A percentile compares a stretch with the other conserved stretches of the same genome.
Evolutionary conservation across 139 green algal species (phyloP).

Genomic region (Coelastrella sp.): DNA sequence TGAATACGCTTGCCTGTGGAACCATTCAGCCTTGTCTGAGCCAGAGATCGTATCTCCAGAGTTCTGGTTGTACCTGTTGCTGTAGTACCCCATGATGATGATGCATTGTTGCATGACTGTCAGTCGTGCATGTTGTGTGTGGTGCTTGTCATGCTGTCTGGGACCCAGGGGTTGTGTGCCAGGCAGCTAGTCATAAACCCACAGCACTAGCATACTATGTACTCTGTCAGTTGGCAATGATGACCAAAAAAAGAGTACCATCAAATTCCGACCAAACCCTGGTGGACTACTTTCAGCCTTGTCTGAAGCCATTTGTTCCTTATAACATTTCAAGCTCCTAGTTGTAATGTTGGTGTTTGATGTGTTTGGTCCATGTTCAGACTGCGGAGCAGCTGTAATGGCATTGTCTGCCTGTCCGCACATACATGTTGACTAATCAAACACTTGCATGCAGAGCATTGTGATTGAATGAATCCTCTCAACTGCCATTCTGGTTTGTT

Average conservation of each 20-base stretch:
- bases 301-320: conserved; percentile 35
- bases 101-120: background rate
- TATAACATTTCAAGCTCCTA: background rate
- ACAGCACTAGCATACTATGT: background rate
- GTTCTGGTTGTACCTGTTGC: background rate
- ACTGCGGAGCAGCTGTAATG: too few species aligned
- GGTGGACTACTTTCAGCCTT: conserved; percentile 43
- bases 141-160: background rate
- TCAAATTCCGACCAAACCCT: conserved; percentile 43
- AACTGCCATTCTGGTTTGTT: background rate
- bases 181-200: too few species aligned
- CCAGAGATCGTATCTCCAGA: background rate
- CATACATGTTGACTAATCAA: background rate
- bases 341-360: background rate
- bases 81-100: too few species aligned
- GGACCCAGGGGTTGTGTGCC: background rate
- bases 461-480: background rate
- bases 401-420: too few species aligned
- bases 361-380: background rate
- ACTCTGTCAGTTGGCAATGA: conserved; percentile 18
- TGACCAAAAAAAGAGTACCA: conserved; percentile 34
- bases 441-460: background rate
- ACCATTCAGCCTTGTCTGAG: conserved; percentile 48
- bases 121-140: background rate
- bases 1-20: conserved; percentile 6